Conservation (phyloP, 2,329 filamentous ascomycete species). For the Penicillium hesseltinei region DNA sequence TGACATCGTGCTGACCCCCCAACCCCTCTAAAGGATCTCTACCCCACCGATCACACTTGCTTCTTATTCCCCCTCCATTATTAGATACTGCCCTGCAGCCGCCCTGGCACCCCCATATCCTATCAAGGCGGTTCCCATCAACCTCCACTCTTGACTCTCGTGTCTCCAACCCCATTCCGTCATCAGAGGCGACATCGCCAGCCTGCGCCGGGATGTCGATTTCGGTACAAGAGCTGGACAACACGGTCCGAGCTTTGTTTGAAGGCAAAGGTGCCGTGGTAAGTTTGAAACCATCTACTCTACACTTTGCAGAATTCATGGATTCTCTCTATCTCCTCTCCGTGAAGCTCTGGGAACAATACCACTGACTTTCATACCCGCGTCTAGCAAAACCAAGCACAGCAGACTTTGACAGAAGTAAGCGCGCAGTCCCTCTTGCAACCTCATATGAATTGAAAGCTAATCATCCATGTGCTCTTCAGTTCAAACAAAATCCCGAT, state of each 20-base stretch:
- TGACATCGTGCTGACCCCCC: constrained; percentile 15
- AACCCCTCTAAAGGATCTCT: constrained; percentile 18
- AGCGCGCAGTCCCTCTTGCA: constrained; percentile 28
- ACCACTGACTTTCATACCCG: constrained; percentile 30
- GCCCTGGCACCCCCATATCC: constrained; percentile 18
- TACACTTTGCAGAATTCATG: neutral
- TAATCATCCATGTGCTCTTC: constrained; percentile 16
- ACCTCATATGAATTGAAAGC: neutral
- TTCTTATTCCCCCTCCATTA: constrained; percentile 6
- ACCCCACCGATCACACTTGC: constrained; percentile 27
- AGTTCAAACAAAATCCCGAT: constrained; percentile 99
- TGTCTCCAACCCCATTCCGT: constrained; percentile 21
- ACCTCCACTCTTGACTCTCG: constrained; percentile 9
- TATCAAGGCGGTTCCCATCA: constrained; percentile 5
- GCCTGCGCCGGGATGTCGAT: constrained; percentile 55
- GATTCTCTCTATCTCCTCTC: neutral
- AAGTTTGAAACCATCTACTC: constrained; percentile 37
- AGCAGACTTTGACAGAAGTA: constrained; percentile 90
- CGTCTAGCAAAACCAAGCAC: constrained; percentile 87
- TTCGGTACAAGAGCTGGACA: constrained; percentile 92
- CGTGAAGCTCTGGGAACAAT: neutral
- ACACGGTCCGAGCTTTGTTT: constrained; percentile 93
- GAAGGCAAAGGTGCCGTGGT: constrained; percentile 94
- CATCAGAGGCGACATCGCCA: constrained; percentile 31
- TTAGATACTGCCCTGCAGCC: constrained; percentile 9